Conservation (phyloP, 2,329 filamentous ascomycete genomes). For the Amauroascus niger region DNA sequence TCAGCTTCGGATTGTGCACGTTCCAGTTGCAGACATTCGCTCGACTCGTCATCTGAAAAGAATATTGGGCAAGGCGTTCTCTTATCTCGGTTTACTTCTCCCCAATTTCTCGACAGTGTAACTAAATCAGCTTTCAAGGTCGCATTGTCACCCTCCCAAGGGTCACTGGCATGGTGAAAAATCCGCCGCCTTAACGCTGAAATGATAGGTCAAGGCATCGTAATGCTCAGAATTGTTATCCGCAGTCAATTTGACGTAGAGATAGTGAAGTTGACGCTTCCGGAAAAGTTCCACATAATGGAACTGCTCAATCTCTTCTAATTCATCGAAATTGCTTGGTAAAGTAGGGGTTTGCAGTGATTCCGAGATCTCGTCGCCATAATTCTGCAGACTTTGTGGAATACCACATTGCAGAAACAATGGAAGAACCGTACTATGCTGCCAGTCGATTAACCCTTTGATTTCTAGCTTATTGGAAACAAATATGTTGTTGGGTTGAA, state of each 20-base stretch:
- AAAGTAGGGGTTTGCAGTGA: conserved; percentile 14
- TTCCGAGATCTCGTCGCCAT: conserved; percentile 21
- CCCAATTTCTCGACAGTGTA: conserved; percentile 17
- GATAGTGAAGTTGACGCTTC: conserved; percentile 19
- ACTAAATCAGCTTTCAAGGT: conserved; percentile 22
- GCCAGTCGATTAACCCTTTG: conserved; percentile 36
- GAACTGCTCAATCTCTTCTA: conserved; percentile 9
- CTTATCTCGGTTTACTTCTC: neutral
- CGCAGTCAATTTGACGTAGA: conserved; percentile 19
- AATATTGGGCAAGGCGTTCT: conserved; percentile 12
- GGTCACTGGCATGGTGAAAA: conserved; percentile 16
- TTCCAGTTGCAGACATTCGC: conserved; percentile 16
- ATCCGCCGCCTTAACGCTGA: conserved; percentile 16
- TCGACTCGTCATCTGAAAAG: conserved; percentile 15
- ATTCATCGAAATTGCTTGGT: conserved; percentile 15
- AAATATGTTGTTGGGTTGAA: conserved; percentile 26
- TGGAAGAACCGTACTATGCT: conserved; percentile 31
- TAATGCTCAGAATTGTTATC: conserved; percentile 18
- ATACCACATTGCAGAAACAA: conserved; percentile 32
- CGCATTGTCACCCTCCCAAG: conserved; percentile 23
- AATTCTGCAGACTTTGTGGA: conserved; percentile 35
- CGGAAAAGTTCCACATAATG: conserved; percentile 13
- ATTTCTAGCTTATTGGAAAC: conserved; percentile 26
- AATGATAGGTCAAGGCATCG: conserved; percentile 16
- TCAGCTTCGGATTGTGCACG: conserved; percentile 19